Base-by-base conservation (phyloP, 331 rosid genomes). In the Malus hybrid region DNA sequence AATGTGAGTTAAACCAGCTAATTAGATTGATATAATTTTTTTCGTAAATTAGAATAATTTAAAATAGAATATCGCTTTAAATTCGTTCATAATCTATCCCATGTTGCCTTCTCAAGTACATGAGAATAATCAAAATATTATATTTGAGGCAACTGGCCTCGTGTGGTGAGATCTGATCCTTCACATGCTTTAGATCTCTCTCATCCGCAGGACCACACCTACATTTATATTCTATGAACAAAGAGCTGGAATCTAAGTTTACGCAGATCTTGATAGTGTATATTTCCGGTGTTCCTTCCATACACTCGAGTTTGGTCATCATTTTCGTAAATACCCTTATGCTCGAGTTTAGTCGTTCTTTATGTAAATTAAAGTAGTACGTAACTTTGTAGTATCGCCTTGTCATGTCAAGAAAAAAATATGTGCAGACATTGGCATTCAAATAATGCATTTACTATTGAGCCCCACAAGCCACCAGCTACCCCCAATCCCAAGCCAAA, bases 131-230 rank as follows among this genome's bases (percentile, higher is more conserved):
- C 81, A 70, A 73, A 71, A 76, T 63, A 64, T 63, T 74, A 61
- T 34, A 24, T 16, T 78, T 74, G 10, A 55, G 32, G 67, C 59
- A 67, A 82, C 77, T 68, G 73, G 81, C 56, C 27, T 70, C 67
- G 65, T 78, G 56, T 46, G 60, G 62, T 65, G 16, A 33, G 65
- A 68, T 78, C 65, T 60, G 74, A 78, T 64, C 82, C 76, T 75
- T 77, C 86, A 82, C 85, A 76, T 70, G 83, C 85, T 3, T 3
- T 71, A 54, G 55, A 78, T 80, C 79, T 75, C 70, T 69, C 34
- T 50, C 73, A 16, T 56, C 19, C 62, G 24, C 44, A 69, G 65
- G 67, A 24, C 69, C 67, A 57, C 68, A 74, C 11, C 44, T 36
- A 36, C 44, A 36, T 36, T 36, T 36, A 36, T 36, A 36, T 36